Percentiles rank a stretch among this genome's conserved stretches.
Conservation (phyloP, 2,329 filamentous ascomycete genomes). For the Metarhizium robertsii region DNA sequence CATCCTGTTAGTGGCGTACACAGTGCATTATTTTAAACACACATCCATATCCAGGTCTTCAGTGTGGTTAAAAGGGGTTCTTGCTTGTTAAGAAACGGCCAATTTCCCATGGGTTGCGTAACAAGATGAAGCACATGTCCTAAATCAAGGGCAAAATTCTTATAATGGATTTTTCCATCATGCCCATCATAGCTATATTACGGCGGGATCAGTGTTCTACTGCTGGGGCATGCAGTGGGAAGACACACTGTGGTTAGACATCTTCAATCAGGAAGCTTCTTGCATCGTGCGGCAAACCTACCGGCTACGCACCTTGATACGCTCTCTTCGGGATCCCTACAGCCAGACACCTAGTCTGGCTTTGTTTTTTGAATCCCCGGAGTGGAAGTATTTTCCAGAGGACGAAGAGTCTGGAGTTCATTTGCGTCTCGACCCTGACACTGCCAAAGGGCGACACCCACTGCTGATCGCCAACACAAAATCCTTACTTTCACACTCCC, state of each 20-base stretch:
- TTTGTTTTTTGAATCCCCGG: not conserved
- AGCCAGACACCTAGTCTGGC: not conserved
- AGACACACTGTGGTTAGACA: not conserved
- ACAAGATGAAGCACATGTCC: too few relatives aligned
- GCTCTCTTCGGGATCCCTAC: not conserved
- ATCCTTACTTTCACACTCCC: not conserved
- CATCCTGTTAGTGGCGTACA: too few relatives aligned
- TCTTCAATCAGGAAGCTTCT: not conserved
- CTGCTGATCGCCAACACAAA: not conserved
- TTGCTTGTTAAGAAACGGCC: too few relatives aligned
- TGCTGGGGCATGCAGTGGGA: not conserved
- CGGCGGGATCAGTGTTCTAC: too few relatives aligned
- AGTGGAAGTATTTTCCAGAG: not conserved
- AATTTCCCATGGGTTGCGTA: too few relatives aligned
- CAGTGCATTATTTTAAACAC: too few relatives aligned
- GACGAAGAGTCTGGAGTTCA: not conserved
- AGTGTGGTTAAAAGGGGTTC: too few relatives aligned
- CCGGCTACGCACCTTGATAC: not conserved
- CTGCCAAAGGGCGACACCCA: not conserved
- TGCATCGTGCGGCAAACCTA: not conserved
- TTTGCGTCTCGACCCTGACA: not conserved
- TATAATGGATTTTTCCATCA: too few relatives aligned
- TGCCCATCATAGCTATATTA: too few relatives aligned
- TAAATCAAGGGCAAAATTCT: too few relatives aligned
- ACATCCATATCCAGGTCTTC: too few relatives aligned